phyloP scores from a whole-genome alignment of 345 rosid species.

The Aegle marmelos region DNA sequence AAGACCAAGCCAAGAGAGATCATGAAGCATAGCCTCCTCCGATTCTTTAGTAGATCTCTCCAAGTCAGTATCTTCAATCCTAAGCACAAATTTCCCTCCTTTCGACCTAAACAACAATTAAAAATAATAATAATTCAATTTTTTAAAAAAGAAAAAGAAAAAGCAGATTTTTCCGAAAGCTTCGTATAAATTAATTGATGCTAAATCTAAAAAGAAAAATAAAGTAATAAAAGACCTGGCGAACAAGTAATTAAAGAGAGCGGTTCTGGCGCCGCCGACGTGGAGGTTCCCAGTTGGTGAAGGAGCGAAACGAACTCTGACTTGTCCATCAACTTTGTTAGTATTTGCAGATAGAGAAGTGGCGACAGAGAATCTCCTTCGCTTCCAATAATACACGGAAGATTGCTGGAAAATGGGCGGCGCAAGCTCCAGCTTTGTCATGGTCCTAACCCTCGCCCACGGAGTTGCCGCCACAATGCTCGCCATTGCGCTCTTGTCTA shows the following conservation, averaged over 20 bases:
- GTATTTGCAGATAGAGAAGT: slow-evolving; percentile 19
- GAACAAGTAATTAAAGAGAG: slow-evolving; percentile 90
- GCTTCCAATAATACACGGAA: background rate
- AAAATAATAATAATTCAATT: background rate
- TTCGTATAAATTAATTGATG: background rate
- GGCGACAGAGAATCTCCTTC: slow-evolving; percentile 32
- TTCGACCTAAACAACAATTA: slow-evolving; percentile 54
- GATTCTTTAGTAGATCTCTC: slow-evolving; percentile 92
- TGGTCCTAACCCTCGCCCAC: slow-evolving; percentile 53
- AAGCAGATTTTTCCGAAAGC: background rate
- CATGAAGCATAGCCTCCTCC: slow-evolving; percentile 85
- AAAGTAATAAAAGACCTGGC: slow-evolving; percentile 49
- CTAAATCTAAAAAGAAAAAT: background rate
- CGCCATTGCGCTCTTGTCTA: slow-evolving; percentile 37
- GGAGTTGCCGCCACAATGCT: slow-evolving; percentile 41
- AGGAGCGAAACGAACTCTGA: slow-evolving; percentile 88
- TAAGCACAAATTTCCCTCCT: slow-evolving; percentile 85
- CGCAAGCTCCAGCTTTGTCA: slow-evolving; percentile 51
- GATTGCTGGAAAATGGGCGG: slow-evolving; percentile 25
- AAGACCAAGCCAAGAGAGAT: slow-evolving; percentile 92
- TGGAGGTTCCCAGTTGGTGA: slow-evolving; percentile 97
- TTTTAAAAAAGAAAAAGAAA: background rate
- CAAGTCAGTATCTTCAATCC: slow-evolving; percentile 91
- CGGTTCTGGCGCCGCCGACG: slow-evolving; percentile 97
- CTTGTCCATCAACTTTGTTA: slow-evolving; percentile 13